Conservation (phyloP, 768 basidiomycete genomes). For the Amanita muscaria region DNA sequence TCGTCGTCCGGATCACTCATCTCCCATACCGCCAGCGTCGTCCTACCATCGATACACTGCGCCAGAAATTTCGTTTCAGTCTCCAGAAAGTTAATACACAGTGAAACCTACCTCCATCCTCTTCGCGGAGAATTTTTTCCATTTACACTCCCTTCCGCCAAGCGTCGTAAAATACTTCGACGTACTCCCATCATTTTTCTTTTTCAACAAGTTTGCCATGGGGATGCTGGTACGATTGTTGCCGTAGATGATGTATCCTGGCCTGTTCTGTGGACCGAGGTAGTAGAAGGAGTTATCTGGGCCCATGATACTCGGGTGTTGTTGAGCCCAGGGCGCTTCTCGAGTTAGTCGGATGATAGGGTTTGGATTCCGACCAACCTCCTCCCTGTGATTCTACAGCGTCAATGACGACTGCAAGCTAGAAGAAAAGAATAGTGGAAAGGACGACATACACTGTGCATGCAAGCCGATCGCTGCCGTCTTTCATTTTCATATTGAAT, state of each 20-base stretch:
- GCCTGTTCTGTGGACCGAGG: constrained; percentile 53
- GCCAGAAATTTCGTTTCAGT: too few relatives aligned
- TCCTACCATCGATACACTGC: constrained; percentile 54
- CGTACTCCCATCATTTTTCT: constrained; percentile 55
- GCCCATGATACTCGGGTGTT: constrained; percentile 68
- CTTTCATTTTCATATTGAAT: constrained; percentile 52
- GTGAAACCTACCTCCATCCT: constrained; percentile 71
- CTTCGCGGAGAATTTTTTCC: constrained; percentile 41
- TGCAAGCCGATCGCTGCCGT: constrained; percentile 52
- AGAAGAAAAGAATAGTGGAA: constrained; percentile 5
- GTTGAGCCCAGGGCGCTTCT: constrained; percentile 57
- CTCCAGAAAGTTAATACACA: too few relatives aligned
- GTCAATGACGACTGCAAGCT: constrained; percentile 10
- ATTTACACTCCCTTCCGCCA: constrained; percentile 65
- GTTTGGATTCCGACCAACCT: constrained; percentile 44
- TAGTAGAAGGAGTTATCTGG: constrained; percentile 72
- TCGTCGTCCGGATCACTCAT: constrained; percentile 45
- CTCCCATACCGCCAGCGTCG: constrained; percentile 62
- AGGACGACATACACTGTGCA: constrained; percentile 48
- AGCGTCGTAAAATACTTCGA: constrained; percentile 71
- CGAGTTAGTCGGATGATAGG: constrained; percentile 55
- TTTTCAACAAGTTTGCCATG: constrained; percentile 51
- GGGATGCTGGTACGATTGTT: constrained; percentile 43
- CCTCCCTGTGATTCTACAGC: constrained; percentile 26
- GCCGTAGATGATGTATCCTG: constrained; percentile 64